Evolutionary conservation across 2,329 filamentous ascomycete genomes (phyloP).

Genomic region (Colletotrichum gloeosporioides): DNA sequence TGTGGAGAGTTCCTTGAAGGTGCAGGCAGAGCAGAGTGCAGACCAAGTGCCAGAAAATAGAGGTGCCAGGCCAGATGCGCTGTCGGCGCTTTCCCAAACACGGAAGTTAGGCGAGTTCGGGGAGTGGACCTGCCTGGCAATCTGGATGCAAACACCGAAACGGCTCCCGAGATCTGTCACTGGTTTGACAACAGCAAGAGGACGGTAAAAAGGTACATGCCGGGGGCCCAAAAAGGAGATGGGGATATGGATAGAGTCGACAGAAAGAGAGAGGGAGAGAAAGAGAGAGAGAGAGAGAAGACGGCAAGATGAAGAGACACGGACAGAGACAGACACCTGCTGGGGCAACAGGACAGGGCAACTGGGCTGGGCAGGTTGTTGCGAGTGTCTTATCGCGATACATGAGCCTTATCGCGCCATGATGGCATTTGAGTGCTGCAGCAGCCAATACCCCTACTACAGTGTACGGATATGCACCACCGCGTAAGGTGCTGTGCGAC

Average conservation of each 20-base stretch:
- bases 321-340: neutral
- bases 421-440: conserved; percentile 16
- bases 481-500: neutral
- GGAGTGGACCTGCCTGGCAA: neutral
- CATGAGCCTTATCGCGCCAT: conserved; percentile 24
- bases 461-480: neutral
- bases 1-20: neutral
- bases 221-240: neutral
- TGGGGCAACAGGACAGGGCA: neutral
- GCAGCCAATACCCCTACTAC: conserved; percentile 13
- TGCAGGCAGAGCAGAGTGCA: neutral
- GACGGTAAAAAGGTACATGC: neutral
- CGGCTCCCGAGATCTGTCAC: neutral
- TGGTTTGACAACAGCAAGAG: neutral
- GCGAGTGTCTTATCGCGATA: conserved; percentile 18
- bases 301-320: neutral
- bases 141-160: conserved; percentile 14
- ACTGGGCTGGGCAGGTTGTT: neutral
- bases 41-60: neutral
- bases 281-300: neutral
- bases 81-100: conserved; percentile 10
- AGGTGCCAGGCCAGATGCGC: neutral
- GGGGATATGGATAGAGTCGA: neutral
- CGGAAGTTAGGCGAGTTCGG: conserved; percentile 15
- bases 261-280: neutral